These are phyloP conservation scores for Eutrema salsugineum DNA, from an alignment of 441 rosid genomes.

Conservation along the genomic window DNA sequence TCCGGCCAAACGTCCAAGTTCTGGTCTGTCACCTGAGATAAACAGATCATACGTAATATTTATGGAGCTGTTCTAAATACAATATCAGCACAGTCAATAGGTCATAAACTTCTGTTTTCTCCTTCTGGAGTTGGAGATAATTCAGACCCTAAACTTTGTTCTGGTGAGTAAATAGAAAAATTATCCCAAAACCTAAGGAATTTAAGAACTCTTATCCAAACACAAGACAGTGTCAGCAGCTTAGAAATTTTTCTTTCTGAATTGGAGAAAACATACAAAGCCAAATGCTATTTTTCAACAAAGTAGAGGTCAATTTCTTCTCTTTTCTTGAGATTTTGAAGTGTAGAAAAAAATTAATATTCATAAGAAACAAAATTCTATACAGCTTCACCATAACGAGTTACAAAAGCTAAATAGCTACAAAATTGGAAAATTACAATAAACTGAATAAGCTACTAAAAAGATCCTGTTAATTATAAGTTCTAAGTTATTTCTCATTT, in stretches of 20 bases:
- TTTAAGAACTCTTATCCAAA: neutral
- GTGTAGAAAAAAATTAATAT: neutral
- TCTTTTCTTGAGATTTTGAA: neutral
- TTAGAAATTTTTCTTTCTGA: neutral
- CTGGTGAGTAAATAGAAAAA: neutral
- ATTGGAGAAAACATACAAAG: neutral
- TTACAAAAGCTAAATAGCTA: neutral
- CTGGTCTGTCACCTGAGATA: conserved; percentile 85
- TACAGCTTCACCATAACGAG: neutral
- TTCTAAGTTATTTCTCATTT: neutral
- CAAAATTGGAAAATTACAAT: neutral
- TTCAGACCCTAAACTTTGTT: neutral
- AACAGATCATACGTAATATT: conserved; percentile 14
- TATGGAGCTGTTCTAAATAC: neutral
- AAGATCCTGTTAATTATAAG: neutral
- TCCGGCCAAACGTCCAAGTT: conserved; percentile 85
- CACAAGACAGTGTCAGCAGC: neutral
- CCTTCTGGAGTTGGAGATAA: neutral
- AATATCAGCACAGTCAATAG: neutral
- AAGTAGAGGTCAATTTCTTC: neutral
- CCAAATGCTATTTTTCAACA: neutral
- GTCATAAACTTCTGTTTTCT: neutral
- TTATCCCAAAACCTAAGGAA: neutral
- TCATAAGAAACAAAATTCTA: neutral
- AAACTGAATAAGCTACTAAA: neutral